phyloP scores from a whole-genome alignment of 2,329 filamentous ascomycete species.

The Dactylellina cionopaga region DNA sequence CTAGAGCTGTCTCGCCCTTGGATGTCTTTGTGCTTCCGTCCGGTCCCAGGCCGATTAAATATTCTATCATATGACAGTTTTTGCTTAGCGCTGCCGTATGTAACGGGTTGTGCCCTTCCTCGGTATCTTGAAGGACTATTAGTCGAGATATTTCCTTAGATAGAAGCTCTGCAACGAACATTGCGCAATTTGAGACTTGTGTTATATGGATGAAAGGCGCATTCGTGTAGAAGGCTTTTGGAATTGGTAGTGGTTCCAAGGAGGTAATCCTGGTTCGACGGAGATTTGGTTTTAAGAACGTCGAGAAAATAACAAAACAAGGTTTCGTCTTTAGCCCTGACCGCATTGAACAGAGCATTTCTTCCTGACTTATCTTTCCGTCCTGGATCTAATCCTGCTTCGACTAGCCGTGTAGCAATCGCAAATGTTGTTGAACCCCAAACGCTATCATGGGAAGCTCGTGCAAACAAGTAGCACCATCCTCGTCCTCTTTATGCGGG shows the following conservation, averaged over 20 bases:
- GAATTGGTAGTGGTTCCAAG: neutral
- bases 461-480: neutral
- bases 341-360: neutral
- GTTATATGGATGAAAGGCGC: too few species aligned
- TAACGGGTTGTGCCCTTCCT: neutral
- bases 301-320: neutral
- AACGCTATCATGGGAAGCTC: too few species aligned
- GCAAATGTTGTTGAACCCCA: neutral
- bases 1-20: neutral
- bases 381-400: neutral
- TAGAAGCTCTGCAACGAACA: neutral
- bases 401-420: neutral
- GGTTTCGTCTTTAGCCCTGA: neutral
- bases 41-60: neutral
- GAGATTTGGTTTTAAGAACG: neutral
- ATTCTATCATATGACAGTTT: neutral
- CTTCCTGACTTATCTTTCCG: neutral
- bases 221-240: neutral
- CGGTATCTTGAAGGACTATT: neutral
- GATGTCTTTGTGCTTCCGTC: neutral
- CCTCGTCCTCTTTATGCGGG: neutral
- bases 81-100: neutral
- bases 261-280: neutral
- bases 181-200: neutral
- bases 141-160: neutral